phyloP scores from a whole-genome alignment of 208 protist species.

The Leishmania mexicana region DNA sequence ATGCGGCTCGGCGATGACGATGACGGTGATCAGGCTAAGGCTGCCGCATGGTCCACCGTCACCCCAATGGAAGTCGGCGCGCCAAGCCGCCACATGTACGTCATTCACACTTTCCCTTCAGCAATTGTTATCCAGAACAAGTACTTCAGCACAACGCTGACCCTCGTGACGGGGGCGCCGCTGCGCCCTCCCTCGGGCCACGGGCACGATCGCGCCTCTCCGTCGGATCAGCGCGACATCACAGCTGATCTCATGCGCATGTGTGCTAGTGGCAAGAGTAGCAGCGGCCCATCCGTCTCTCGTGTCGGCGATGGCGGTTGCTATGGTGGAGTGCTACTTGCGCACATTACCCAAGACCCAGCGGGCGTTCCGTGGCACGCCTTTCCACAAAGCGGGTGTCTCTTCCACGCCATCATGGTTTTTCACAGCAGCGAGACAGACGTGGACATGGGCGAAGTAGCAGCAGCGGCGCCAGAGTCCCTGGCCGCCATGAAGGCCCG shows the following conservation, averaged over 20 bases:
- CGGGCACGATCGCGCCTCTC: not conserved
- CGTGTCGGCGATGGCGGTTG: not conserved
- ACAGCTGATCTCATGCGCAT: not conserved
- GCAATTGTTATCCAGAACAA: conserved; percentile 3
- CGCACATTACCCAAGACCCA: conserved; percentile 29
- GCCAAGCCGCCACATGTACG: not conserved
- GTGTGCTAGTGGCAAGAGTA: not conserved
- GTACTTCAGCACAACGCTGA: conserved; percentile 12
- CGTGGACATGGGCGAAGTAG: not conserved
- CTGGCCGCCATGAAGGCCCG: not conserved
- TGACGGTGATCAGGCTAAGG: not conserved
- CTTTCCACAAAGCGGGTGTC: conserved; percentile 24
- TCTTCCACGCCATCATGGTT: conserved; percentile 49
- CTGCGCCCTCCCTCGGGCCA: not conserved
- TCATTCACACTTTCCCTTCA: conserved; percentile 9
- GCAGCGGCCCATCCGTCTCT: not conserved
- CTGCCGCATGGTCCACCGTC: not conserved
- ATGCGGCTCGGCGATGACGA: not conserved
- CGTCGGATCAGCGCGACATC: not conserved
- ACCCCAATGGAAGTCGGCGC: not conserved
- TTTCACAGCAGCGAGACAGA: conserved; percentile 8
- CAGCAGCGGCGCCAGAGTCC: not conserved
- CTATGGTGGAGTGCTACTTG: conserved; percentile 50
- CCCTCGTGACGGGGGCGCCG: conserved; percentile 7
- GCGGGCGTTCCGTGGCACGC: conserved; percentile 50